Evolutionary conservation across 208 protist genomes (phyloP), one percentile per base, ranked within the genome.

Genomic region (Novymonas esmeraldas): DNA sequence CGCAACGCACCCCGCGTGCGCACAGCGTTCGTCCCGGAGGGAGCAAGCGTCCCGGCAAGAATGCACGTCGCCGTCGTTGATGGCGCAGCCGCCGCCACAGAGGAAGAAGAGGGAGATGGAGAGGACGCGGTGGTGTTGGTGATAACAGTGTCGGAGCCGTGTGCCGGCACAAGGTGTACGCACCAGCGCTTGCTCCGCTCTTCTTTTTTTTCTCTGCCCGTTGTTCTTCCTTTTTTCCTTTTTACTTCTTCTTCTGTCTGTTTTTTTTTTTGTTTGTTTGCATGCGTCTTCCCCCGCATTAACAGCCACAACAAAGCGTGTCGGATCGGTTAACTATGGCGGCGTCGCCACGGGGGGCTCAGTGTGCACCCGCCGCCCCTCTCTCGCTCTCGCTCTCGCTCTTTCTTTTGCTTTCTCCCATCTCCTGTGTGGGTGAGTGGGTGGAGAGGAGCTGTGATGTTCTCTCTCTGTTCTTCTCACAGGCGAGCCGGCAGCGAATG

Each of bases 11-110:
- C 7, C 76, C 81, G 44, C 82, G 73, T 39, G 33, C 66, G 3
- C 75, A 76, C 50, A 89, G 82, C 56, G 52, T 94, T 3, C 83
- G 78, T 16, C 91, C 91, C 11, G 84, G 90, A 62, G 31, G 56
- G 14, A 90, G 70, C 74, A 90, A 92, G 55, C 82, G 92, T n/a
- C 92, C 92, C 9, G 92, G 92, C 11, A 97, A 97, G 84, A 97
- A 95, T 56, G 83, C 89, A 24, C 86, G 92, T 49, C 75, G 70
- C 16, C 78, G 86, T 60, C 73, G 59, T 10, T 87, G 71, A 86
- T 45, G 39, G n/a, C n/a, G n/a, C n/a, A n/a, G 48, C 26, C 57
- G 57, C 31, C 18, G 38, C 28, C 51, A 64, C 28, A 29, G 13
- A 0, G 11, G 22, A 49, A 63, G 50, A 42, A 57, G 26, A 70